Evolutionary conservation across 306 rosid species (phyloP), one percentile per base, ranked within the genome.

Genomic region (Prunus dulcis): DNA sequence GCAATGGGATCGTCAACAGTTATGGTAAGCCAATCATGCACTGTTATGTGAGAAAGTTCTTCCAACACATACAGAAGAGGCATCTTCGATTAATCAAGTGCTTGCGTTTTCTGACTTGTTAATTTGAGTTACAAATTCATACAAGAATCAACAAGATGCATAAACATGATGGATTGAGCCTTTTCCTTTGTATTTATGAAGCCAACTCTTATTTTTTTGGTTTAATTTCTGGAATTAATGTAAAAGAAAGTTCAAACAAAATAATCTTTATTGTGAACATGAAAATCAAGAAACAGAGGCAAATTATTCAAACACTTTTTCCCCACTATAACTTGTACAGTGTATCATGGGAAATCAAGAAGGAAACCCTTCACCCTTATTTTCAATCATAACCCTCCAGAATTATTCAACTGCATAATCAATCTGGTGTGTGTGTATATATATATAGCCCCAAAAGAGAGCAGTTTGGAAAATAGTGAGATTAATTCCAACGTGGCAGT

Each of bases 401-500:
- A 73, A 55, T 55, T 55, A 55, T 71, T 55, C 8, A 71, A 55
- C 19, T 14, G 34, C 52, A 34, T 34, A 55, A 52, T 71, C 23
- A 71, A 55, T 55, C 51, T 20, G 71, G 62, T 65, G 41, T 38
- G 10, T 32, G 9, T 14, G 22, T 32, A 3, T 3, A 20, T 50
- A 30, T 12, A 17, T 22, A 5, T 17, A 38, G 12, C 71, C 18
- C 22, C 25, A 38, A 41, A 53, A 53, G 6, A 49, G 18, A 49
- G 43, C 43, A 38, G 43, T 38, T 38, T 38, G 43, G 43, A 38
- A 38, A 38, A 47, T 12, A 10, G 15, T 13, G 52, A 1, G 15
- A 17, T 63, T 63, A 63, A 2, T 71, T 27, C 69, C 67, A 32
- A 60, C 50, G 77, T 3, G 84, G 81, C 22, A 77, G 75, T 45